Evolutionary conservation across 2,329 filamentous ascomycete genomes (phyloP), one percentile per base, ranked within the genome.

Genomic region (Ophiosphaerella herpotricha): DNA sequence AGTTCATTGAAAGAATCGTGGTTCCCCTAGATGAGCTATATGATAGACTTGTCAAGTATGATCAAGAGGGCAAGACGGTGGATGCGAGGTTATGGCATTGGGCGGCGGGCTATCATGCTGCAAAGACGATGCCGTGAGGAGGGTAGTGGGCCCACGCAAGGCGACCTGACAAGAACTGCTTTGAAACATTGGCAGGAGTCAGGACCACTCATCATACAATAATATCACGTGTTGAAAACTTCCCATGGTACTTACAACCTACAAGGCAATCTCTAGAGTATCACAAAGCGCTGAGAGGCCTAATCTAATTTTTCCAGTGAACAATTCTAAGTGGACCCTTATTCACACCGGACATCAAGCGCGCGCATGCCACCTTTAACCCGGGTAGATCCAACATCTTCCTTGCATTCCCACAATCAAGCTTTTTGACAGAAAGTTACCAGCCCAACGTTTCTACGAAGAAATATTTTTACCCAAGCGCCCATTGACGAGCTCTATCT

Each of bases 31-130:
- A 73, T 18, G 80, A 84, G 63, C 68, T 86, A 37, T 85, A 84
- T 66, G 77, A 81, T 31, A 75, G 79, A 46, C 65, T 86, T 49
- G 78, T 74, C 43, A 66, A 73, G 71, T 78, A 74, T 45, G 70
- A 69, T 16, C 66, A 75, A 54, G 72, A 76, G 66, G 77, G 82
- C 9, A 79, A 81, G 62, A 78, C 74, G 54, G 79, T 85, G 8
- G 80, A 82, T 50, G 82, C 82, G 11, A 84, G 82, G 75, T 67
- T 85, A 50, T 84, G 82, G 63, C 82, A 85, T 67, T 85, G 82
- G 74, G 82, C 83, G 13, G 79, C 81, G 3, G 83, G 82, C 5
- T 77, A 84, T 68, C 73, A 82, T 49, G 82, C 80, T 61, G 70
- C 72, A 32, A 72, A 61, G 63, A 69, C 65, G 14, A 65, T 72